phyloP scores from a whole-genome alignment of 2,329 filamentous ascomycete species.

The Apiospora malaysiana region DNA sequence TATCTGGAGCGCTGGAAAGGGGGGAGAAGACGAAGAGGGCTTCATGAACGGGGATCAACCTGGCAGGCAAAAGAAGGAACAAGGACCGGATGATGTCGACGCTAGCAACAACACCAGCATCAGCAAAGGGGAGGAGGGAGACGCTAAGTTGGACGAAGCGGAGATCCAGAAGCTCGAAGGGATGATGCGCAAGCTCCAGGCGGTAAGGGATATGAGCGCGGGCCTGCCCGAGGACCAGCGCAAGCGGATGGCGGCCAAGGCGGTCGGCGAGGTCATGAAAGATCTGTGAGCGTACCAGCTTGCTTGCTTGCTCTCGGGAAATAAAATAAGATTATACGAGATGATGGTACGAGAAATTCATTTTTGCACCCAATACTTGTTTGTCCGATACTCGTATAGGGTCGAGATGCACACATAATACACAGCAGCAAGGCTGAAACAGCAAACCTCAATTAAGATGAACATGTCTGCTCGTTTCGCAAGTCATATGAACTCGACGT shows the following conservation, averaged over 20 bases:
- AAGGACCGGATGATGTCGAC: constrained; percentile 10
- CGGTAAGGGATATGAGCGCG: constrained; percentile 63
- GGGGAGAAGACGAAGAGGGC: constrained; percentile 24
- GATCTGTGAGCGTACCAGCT: constrained; percentile 55
- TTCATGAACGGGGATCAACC: constrained; percentile 21
- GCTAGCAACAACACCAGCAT: constrained; percentile 31
- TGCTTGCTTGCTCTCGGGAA: neutral
- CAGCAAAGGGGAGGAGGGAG: constrained; percentile 32
- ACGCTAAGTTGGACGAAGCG: constrained; percentile 50
- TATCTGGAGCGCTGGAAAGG: constrained; percentile 52
- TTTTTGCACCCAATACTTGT: neutral
- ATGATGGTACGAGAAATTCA: neutral
- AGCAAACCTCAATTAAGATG: too few relatives aligned
- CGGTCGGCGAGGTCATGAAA: constrained; percentile 69
- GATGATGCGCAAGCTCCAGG: constrained; percentile 70
- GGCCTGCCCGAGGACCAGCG: constrained; percentile 66
- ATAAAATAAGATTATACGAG: neutral
- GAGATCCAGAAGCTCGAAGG: constrained; percentile 65
- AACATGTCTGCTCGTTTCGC: too few relatives aligned
- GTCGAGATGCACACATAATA: too few relatives aligned
- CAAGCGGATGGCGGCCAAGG: constrained; percentile 64
- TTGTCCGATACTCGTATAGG: too few relatives aligned
- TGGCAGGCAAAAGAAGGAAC: constrained; percentile 18
- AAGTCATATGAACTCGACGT: too few relatives aligned
- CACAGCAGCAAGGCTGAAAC: too few relatives aligned